Conservation (phyloP, 805 yeast species). For the Schizosaccharomyces japonicus region DNA sequence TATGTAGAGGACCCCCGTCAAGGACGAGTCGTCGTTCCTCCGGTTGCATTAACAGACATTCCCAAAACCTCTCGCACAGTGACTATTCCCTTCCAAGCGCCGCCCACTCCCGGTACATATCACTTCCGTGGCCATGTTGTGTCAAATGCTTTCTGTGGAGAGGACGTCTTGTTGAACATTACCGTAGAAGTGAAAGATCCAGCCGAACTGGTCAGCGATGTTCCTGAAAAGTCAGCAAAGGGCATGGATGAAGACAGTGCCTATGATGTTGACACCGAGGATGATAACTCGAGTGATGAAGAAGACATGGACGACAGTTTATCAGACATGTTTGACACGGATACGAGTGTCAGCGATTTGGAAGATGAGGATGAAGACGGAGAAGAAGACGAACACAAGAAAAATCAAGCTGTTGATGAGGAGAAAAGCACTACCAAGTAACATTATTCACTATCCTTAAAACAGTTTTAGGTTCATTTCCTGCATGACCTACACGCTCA, state of each 20-base stretch:
- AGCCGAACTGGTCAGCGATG: conserved; percentile 14
- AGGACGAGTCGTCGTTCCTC: conserved; percentile 1
- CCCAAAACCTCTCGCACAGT: not conserved
- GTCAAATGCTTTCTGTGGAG: conserved; percentile 58
- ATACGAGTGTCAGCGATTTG: not conserved
- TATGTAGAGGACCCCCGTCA: conserved; percentile 33
- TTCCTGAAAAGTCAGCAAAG: conserved; percentile 10
- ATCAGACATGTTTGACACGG: conserved; percentile 9
- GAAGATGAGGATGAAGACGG: conserved; percentile 21
- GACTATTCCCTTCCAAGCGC: conserved; percentile 3
- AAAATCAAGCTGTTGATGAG: conserved; percentile 25
- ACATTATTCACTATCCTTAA: too few relatives aligned
- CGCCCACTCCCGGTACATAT: conserved; percentile 28
- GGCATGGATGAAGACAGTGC: conserved; percentile 48
- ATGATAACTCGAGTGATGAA: conserved; percentile 37
- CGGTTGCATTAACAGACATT: conserved; percentile 1
- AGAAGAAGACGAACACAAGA: conserved; percentile 35
- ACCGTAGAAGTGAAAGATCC: conserved; percentile 44
- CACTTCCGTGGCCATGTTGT: conserved; percentile 49
- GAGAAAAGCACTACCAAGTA: too few relatives aligned
- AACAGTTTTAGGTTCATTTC: too few relatives aligned
- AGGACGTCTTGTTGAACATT: conserved; percentile 51
- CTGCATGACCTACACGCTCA: too few relatives aligned
- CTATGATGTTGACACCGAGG: conserved; percentile 51
- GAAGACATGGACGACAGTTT: conserved; percentile 11